Evolutionary conservation across 768 basidiomycete genomes (phyloP), one percentile per base, ranked within the genome.

Genomic region (Tylopilus subfusipes): DNA sequence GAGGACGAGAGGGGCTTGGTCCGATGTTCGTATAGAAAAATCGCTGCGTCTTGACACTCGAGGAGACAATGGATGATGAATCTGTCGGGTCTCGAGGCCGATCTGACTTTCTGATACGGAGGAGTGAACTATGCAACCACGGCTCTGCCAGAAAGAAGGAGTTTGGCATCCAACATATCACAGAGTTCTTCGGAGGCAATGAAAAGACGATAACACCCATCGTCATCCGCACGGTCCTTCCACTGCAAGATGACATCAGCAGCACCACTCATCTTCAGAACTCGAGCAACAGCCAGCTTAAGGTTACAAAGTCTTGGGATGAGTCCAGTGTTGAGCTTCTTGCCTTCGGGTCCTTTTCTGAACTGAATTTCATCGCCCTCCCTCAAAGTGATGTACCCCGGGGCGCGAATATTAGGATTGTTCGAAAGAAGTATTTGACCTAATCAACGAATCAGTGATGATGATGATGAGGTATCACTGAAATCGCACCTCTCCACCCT

Each of bases 241-340:
- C 43, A 53, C 18, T 52, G 12, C 42, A 36, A 16, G 33, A 38
- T 25, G 24, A 54, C n/a, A 43, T 54, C 53, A 21, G 53, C 53
- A 24, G 53, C 53, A 44, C 49, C 53, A 43, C 53, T 54, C 53
- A 54, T 51, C 53, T 5, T 54, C 36, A 45, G 10, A 45, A 39
- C 51, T 16, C 29, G 50, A 55, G 50, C 54, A 29, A 45, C 13
- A 53, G 54, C 54, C 34, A 53, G 18, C 34, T 19, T 42, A 31
- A 55, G 22, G 33, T 53, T 55, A 9, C 42, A 55, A 16, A 53
- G 22, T 2, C 1, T 44, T 16, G 38, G n/a, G 8, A 38, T 19
- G 18, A 42, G 39, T 34, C 30, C 30, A 42, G 31, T 6, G 34
- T 21, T 0, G 7, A 55, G 50, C n/a, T 25, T 8, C 18, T 40